phyloP scores from a whole-genome alignment of 129 eudicot genomes.

The Cynara cardunculus region DNA sequence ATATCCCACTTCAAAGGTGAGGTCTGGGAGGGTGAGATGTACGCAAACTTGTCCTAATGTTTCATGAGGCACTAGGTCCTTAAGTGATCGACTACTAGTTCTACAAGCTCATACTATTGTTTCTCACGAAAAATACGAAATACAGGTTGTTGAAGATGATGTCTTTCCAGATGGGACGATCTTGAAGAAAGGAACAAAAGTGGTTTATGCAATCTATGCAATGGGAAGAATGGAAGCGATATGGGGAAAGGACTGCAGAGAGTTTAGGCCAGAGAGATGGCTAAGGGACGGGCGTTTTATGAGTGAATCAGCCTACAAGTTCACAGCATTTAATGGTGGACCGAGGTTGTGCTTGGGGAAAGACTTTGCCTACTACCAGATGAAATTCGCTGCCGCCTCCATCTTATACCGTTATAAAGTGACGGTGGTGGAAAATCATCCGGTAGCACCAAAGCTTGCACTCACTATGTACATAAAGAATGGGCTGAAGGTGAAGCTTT shows the following conservation, averaged over 20 bases:
- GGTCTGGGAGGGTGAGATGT: too few species aligned
- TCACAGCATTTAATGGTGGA: slow-evolving; percentile 90
- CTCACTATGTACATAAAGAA: slow-evolving; percentile 92
- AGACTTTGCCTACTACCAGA: slow-evolving; percentile 95
- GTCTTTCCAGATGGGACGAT: slow-evolving; percentile 86
- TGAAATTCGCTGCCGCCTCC: slow-evolving; percentile 96
- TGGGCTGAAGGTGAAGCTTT: slow-evolving; percentile 73
- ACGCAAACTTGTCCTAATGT: background rate
- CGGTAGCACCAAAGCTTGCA: slow-evolving; percentile 80
- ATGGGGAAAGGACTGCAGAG: slow-evolving; percentile 93
- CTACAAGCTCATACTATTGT: background rate
- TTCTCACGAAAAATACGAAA: background rate
- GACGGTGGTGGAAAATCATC: slow-evolving; percentile 56
- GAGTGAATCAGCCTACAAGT: slow-evolving; percentile 97
- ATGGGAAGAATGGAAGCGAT: slow-evolving; percentile 98
- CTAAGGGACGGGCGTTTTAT: slow-evolving; percentile 73
- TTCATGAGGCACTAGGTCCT: too few species aligned
- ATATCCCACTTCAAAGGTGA: too few species aligned
- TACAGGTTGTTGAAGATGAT: slow-evolving; percentile 72
- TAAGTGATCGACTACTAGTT: background rate
- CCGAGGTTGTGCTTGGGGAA: slow-evolving; percentile 94
- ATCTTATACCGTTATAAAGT: slow-evolving; percentile 66
- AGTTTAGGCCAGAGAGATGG: slow-evolving; percentile 93
- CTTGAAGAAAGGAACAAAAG: slow-evolving; percentile 82
- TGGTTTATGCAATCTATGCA: slow-evolving; percentile 77